Evolutionary conservation across 2,329 filamentous ascomycete genomes (phyloP).

Genomic region (Blastomyces emzantsi): DNA sequence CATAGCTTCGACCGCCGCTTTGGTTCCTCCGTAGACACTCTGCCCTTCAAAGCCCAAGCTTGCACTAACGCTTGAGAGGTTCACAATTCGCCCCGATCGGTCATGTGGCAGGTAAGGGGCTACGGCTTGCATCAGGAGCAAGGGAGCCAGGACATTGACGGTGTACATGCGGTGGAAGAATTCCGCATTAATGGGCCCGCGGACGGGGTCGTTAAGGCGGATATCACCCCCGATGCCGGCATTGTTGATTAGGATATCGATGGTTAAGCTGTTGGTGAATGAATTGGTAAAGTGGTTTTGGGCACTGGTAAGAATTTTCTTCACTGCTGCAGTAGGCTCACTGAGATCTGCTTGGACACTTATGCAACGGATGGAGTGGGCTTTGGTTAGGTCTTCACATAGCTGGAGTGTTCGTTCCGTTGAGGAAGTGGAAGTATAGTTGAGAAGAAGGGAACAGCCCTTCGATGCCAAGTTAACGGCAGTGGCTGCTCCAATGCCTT

Average conservation of each 20-base stretch:
- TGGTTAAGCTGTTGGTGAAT: constrained; percentile 45
- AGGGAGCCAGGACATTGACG: constrained; percentile 72
- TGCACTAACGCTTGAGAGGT: constrained; percentile 51
- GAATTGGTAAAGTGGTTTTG: constrained; percentile 48
- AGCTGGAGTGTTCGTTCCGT: constrained; percentile 45
- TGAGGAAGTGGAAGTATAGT: constrained; percentile 60
- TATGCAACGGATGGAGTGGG: constrained; percentile 52
- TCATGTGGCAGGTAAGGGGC: constrained; percentile 60
- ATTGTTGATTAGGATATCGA: constrained; percentile 85
- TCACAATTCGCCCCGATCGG: constrained; percentile 57
- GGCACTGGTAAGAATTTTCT: constrained; percentile 48
- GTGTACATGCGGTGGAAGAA: constrained; percentile 66
- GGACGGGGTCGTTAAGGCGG: constrained; percentile 54
- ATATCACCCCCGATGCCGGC: constrained; percentile 53
- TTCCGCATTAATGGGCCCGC: constrained; percentile 49
- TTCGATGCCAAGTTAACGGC: constrained; percentile 64
- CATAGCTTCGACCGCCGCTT: constrained; percentile 59
- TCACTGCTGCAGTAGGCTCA: constrained; percentile 49
- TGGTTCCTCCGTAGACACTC: constrained; percentile 56
- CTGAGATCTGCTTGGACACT: constrained; percentile 64
- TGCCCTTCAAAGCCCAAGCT: constrained; percentile 51
- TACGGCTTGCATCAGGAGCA: constrained; percentile 67
- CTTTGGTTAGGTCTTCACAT: constrained; percentile 45
- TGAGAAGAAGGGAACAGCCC: constrained; percentile 59
- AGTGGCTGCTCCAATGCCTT: constrained; percentile 69